Percentiles rank a stretch among this genome's conserved stretches.
Conservation (phyloP, 1,284 basidiomycete genomes). For the Xerocomus nothofagi region DNA sequence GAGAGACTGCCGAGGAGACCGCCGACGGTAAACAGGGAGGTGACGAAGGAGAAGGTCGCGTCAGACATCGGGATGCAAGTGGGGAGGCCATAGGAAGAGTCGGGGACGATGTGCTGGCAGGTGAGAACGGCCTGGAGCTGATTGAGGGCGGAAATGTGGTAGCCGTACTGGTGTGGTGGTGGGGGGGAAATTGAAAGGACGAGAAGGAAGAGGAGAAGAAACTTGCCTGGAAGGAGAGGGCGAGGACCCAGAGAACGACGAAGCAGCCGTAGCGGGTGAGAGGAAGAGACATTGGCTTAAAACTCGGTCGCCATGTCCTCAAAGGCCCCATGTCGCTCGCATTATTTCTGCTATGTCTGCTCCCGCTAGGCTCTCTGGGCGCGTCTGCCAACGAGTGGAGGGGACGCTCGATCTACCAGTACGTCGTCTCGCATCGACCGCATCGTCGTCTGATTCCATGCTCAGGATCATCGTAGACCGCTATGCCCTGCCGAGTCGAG, state of each 20-base stretch:
- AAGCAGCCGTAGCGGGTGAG: slow-evolving; percentile 64
- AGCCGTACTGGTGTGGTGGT: slow-evolving; percentile 73
- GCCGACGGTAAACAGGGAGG: slow-evolving; percentile 85
- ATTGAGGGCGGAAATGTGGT: slow-evolving; percentile 86
- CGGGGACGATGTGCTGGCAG: slow-evolving; percentile 43
- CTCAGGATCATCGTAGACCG: slow-evolving; percentile 64
- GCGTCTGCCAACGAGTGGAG: slow-evolving; percentile 40
- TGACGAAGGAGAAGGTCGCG: slow-evolving; percentile 75
- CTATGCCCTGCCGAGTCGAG: slow-evolving; percentile 48
- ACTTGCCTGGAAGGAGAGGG: slow-evolving; percentile 62
- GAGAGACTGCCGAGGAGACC: slow-evolving; percentile 77
- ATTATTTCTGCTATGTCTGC: not conserved
- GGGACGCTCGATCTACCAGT: slow-evolving; percentile 41
- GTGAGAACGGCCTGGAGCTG: slow-evolving; percentile 81
- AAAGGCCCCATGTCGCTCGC: slow-evolving; percentile 6
- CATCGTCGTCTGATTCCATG: slow-evolving; percentile 1
- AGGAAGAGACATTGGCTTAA: slow-evolving; percentile 13
- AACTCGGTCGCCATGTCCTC: no score
- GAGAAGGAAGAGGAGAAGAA: not conserved
- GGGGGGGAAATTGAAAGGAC: not conserved
- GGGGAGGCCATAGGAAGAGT: slow-evolving; percentile 41
- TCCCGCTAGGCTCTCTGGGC: slow-evolving; percentile 16
- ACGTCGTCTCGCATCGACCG: no score
- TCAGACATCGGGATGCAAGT: slow-evolving; percentile 80
- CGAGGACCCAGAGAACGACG: slow-evolving; percentile 62